Base-by-base conservation (phyloP, 805 yeast genomes). In the Crinitomyces ghanaensis region DNA sequence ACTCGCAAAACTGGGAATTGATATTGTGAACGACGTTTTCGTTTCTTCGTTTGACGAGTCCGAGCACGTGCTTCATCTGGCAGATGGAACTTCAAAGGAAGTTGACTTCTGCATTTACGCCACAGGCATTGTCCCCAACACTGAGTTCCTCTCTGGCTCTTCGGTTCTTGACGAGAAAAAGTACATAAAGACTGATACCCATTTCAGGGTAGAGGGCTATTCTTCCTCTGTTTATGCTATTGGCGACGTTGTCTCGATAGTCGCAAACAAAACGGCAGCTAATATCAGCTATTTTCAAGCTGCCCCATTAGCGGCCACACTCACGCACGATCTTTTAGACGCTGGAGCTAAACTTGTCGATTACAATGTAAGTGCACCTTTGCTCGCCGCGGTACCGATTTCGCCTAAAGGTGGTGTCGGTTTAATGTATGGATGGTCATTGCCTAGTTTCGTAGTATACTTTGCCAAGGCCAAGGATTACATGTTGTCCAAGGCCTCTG, bases 371-470 rank as follows among this genome's bases (percentile, higher is more conserved):
- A 26, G 28, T 5, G 13, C 26, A 5, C 21, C 28, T 8, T 16
- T 27, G 9, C 36, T 39, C 5, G 13, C 28, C 11, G 28, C 39
- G 5, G 40, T 42, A 8, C 43, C 48, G n/a, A 33, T 44, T 17
- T 38, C 44, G 3, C 18, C 22, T 9, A 26, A 25, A 9, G 46
- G 46, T 13, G 46, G 48, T 2, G 39, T 45, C 13, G 50, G 48
- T n/a, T 30, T 24, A 3, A 11, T 40, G 26, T 35, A 23, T 26
- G 50, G 50, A 14, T 32, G 30, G 28, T 18, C 35, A 4, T 18
- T 40, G 19, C 48, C 48, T 6, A 40, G 34, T 20, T 44, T 42
- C 24, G n/a, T 44, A 13, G 37, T 44, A n/a, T 21, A 25, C 14
- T 16, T 19, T 28, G 13, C 34, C 19, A 44, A 42, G 31, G 31